Evolutionary conservation across 768 basidiomycete genomes (phyloP).

Genomic region (Candolleomyces efflorescens): DNA sequence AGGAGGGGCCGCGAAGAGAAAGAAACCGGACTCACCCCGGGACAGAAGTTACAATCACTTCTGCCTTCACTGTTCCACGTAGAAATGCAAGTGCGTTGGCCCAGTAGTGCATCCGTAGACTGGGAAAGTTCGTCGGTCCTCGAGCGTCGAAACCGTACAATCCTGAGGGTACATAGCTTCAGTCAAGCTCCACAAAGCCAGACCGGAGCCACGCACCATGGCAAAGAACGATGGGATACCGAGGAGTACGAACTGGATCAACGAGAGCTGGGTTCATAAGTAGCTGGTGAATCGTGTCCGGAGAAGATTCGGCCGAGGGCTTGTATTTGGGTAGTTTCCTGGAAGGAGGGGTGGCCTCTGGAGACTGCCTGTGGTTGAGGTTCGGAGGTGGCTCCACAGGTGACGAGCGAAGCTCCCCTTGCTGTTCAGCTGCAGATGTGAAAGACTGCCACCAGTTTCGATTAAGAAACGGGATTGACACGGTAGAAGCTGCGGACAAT

Average conservation of each 20-base stretch:
- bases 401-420: constrained; percentile 7
- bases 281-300: constrained; percentile 62
- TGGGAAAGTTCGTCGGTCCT: constrained; percentile 78
- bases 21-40: constrained; percentile 63
- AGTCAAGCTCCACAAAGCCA: not conserved
- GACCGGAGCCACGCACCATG: constrained; percentile 61
- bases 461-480: constrained; percentile 7
- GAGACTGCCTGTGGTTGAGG: constrained; percentile 14
- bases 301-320: constrained; percentile 7
- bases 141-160: constrained; percentile 94
- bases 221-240: constrained; percentile 91
- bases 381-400: constrained; percentile 13
- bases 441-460: constrained; percentile 17
- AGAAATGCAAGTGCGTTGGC: constrained; percentile 79
- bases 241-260: constrained; percentile 73
- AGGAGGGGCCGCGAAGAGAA: not conserved
- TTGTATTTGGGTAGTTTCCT: constrained; percentile 15
- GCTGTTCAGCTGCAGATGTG: constrained; percentile 16
- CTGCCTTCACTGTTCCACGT: constrained; percentile 77
- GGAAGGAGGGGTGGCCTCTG: constrained; percentile 10
- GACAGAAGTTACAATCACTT: constrained; percentile 94
- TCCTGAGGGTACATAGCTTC: constrained; percentile 38
- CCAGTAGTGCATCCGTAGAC: constrained; percentile 92
- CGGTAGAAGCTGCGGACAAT: constrained; percentile 5
- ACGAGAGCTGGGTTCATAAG: constrained; percentile 75